These are phyloP conservation scores for Boechera divaricarpa DNA, from an alignment of 345 rosid species.

Conservation along the genomic window DNA sequence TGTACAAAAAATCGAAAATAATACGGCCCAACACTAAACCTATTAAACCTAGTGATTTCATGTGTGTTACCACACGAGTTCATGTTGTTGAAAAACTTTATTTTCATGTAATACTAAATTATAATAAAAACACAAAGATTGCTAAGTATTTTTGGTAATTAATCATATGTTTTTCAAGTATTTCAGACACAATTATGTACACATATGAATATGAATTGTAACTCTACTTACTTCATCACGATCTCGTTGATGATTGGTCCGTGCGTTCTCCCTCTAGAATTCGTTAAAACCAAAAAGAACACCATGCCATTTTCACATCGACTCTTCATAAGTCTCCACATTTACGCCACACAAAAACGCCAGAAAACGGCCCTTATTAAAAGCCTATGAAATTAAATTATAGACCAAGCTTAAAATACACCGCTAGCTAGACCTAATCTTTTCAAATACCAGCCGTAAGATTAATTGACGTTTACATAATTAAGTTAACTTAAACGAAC, in stretches of 20 bases:
- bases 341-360: background rate
- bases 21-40: background rate
- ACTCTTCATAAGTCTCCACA: background rate
- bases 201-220: background rate
- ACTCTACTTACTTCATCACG: conserved; percentile 2
- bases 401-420: conserved; percentile 13
- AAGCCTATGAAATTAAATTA: conserved; percentile 13
- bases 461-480: background rate
- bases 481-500: conserved; percentile 9
- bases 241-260: background rate
- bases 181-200: background rate
- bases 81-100: background rate
- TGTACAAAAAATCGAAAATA: background rate
- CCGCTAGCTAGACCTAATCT: conserved; percentile 1
- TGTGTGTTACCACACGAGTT: background rate
- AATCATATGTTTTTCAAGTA: background rate
- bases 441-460: conserved; percentile 16
- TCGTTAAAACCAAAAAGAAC: background rate
- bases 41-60: background rate
- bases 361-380: background rate
- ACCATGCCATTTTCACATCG: background rate
- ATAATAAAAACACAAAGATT: background rate
- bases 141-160: background rate
- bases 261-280: background rate
- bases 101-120: background rate